phyloP scores from a whole-genome alignment of 31 red algal species.

The Porphyra umbilicalis region DNA sequence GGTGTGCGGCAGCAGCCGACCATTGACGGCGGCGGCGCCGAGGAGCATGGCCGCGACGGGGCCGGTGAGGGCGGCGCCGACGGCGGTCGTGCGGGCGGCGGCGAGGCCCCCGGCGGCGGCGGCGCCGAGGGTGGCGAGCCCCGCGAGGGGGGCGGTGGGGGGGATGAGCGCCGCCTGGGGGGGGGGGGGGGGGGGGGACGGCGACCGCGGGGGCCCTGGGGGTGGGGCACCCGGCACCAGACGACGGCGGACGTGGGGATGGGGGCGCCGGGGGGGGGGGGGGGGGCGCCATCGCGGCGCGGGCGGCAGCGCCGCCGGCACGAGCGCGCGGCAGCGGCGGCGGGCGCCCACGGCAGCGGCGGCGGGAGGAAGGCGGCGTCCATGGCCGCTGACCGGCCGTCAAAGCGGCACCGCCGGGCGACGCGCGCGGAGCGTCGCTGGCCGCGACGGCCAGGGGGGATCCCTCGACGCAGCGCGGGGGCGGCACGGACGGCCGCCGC shows the following conservation, averaged over 20 bases:
- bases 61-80: neutral
- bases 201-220: neutral
- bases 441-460: too few relatives aligned
- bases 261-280: neutral
- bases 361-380: neutral
- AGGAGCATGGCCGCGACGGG: neutral
- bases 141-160: neutral
- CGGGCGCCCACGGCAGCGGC: neutral
- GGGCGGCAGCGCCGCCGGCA: neutral
- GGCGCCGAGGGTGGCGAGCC: neutral
- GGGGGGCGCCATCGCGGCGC: neutral
- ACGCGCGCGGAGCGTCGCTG: too few relatives aligned
- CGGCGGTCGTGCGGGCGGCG: neutral
- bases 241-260: neutral
- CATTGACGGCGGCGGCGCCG: neutral
- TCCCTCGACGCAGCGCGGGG: too few relatives aligned
- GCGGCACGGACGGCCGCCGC: too few relatives aligned
- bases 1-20: neutral
- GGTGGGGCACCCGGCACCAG: neutral
- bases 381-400: neutral
- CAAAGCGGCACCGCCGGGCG: too few relatives aligned
- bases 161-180: neutral
- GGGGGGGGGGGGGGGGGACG: too few relatives aligned
- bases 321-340: neutral
- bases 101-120: neutral